Base-by-base conservation (phyloP, 2,329 filamentous ascomycete genomes). In the Aschersonia sp. region DNA sequence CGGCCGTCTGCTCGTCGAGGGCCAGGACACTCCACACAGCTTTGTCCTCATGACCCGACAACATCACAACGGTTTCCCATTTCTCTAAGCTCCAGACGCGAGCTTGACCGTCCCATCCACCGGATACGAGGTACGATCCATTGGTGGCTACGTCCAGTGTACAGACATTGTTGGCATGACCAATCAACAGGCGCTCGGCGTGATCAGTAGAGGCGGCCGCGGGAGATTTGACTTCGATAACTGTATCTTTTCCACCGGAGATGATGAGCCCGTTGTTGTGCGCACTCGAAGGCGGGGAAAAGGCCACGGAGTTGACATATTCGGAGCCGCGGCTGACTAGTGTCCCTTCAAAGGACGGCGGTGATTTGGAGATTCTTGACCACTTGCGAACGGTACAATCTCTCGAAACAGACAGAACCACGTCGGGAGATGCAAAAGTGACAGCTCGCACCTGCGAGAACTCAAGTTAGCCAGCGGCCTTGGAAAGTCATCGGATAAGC, bases 21-120 rank as follows among this genome's bases (percentile, higher is more conserved):
- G 85, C 85, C 49, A 97, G 65, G 5, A 96, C 88, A n/a, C 83
- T 83, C 90, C 89, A 97, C 11, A 98, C 88, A 45, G 83, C 83
- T 56, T 63, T 64, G 40, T 78, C 85, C 48, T 83, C 77, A 58
- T 96, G 88, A 5, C 87, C 88, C 43, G 78, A 68, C 14, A 98
- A 71, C 44, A 83, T 60, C 10, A 80, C 67, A 53, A 85, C 78
- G 8, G 78, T 78, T 59, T 94, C 87, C 86, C 90, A 96, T 54
- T 83, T 88, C 41, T 78, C 78, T n/a, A 92, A 70, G 52, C 74
- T 76, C 92, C 92, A 98, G 46, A 97, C 69, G 47, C 87, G 82
- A 31, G 87, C 89, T 53, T 88, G 84, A 32, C 79, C 79, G 64
- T 98, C 92, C 92, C 92, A 98, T 57, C 89, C 86, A 33, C 90